A percentile compares a stretch with the other conserved stretches of the same genome.
phyloP scores from a whole-genome alignment of 805 yeast species.

The Wickerhamiella hasegawae region DNA sequence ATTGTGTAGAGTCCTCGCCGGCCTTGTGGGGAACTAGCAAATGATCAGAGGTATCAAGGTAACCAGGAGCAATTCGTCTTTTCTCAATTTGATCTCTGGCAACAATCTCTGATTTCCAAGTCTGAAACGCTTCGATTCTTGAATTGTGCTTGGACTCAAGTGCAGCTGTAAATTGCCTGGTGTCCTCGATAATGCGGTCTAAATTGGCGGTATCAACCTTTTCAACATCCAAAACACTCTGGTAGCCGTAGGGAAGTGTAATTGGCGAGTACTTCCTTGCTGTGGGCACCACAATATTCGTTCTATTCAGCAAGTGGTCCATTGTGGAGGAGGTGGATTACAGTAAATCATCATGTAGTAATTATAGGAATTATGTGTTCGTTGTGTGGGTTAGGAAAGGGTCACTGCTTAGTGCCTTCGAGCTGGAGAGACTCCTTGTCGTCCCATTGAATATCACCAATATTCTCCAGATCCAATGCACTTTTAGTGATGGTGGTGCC shows the following conservation, averaged over 20 bases:
- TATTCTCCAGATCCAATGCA: conserved; percentile 37
- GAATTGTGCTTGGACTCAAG: conserved; percentile 15
- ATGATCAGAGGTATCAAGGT: conserved; percentile 20
- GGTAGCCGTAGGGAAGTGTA: conserved; percentile 7
- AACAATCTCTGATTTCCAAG: conserved; percentile 21
- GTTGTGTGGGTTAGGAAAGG: too few relatives aligned
- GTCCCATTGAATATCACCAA: conserved; percentile 20
- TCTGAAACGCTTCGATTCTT: conserved; percentile 16
- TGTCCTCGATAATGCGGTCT: conserved; percentile 21
- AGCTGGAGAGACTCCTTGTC: neutral
- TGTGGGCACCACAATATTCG: neutral
- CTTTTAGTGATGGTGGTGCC: conserved; percentile 59
- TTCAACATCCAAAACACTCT: neutral
- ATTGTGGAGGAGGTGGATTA: neutral
- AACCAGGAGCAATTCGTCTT: conserved; percentile 29
- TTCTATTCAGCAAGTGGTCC: neutral
- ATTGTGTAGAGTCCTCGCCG: too few relatives aligned
- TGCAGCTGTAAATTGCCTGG: conserved; percentile 18
- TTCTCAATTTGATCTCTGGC: conserved; percentile 14
- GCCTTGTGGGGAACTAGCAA: conserved; percentile 12
- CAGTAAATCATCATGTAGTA: too few relatives aligned
- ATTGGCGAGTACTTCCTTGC: conserved; percentile 5
- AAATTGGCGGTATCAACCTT: conserved; percentile 15
- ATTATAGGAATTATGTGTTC: too few relatives aligned
- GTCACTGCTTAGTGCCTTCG: neutral